phyloP scores from a whole-genome alignment of 441 rosid genomes.

The Pelargonium cotyledonis region DNA sequence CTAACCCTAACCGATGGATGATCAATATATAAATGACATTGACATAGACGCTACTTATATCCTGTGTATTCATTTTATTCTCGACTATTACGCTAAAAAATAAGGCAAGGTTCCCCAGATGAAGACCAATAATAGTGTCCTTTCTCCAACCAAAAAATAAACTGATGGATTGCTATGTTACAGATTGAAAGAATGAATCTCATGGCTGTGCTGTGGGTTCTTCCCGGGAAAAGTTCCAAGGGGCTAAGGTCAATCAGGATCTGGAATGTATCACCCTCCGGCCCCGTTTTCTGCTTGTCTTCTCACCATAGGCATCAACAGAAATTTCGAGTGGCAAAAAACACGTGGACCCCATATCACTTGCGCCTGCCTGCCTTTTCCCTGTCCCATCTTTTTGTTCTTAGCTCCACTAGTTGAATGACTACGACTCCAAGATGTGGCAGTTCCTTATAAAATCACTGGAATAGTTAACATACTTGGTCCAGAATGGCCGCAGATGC shows the following conservation, averaged over 20 bases:
- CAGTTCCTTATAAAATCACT: conserved; percentile 87
- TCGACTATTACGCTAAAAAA: conserved; percentile 22
- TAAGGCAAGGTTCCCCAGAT: conserved; percentile 32
- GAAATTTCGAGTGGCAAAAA: conserved; percentile 21
- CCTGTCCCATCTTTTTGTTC: conserved; percentile 27
- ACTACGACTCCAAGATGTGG: conserved; percentile 74
- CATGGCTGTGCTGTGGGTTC: conserved; percentile 32
- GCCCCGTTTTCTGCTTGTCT: conserved; percentile 26
- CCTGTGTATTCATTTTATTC: conserved; percentile 28
- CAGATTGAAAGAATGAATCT: conserved; percentile 62
- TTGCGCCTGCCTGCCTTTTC: conserved; percentile 16
- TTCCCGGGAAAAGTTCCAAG: conserved; percentile 16
- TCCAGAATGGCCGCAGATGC: conserved; percentile 96
- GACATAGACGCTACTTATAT: conserved; percentile 18
- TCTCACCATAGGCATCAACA: conserved; percentile 23
- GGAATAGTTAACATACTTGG: conserved; percentile 84
- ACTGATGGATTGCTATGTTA: conserved; percentile 50
- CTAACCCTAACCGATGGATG: conserved; percentile 18
- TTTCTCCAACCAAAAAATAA: conserved; percentile 37
- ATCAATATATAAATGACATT: conserved; percentile 7
- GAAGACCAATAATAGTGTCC: conserved; percentile 31
- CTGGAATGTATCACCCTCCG: conserved; percentile 21
- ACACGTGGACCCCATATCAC: conserved; percentile 20
- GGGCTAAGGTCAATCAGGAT: conserved; percentile 28
- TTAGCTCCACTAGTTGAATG: conserved; percentile 28